Percentiles rank a stretch among this genome's conserved stretches.
These are phyloP conservation scores for Teunomyces funiuensis DNA, from an alignment of 805 yeast species.

Conservation along the genomic window DNA sequence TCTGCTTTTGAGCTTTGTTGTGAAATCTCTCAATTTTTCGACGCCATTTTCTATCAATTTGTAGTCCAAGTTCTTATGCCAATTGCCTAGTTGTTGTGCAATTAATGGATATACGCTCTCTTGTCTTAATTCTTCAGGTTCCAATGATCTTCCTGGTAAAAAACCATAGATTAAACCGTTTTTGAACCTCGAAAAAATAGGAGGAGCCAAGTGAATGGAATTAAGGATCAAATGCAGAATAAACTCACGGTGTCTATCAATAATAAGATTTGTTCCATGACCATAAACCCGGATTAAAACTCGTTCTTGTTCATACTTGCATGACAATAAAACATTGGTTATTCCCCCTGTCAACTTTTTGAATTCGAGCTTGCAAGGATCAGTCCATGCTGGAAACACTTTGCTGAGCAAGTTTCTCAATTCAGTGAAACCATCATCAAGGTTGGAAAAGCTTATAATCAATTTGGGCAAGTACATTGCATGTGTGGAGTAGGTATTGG, in stretches of 20 bases:
- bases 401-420: slow-evolving; percentile 38
- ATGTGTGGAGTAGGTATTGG: slow-evolving; percentile 40
- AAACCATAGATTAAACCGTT: slow-evolving; percentile 75
- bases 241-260: slow-evolving; percentile 72
- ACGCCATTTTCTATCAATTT: slow-evolving; percentile 49
- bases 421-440: slow-evolving; percentile 33
- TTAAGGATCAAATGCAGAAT: slow-evolving; percentile 66
- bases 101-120: slow-evolving; percentile 53
- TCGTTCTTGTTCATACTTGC: slow-evolving; percentile 37
- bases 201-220: slow-evolving; percentile 63
- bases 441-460: slow-evolving; percentile 37
- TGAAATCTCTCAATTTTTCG: slow-evolving; percentile 34
- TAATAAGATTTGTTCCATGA: slow-evolving; percentile 66
- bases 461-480: slow-evolving; percentile 51
- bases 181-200: slow-evolving; percentile 63
- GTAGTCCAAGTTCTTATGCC: slow-evolving; percentile 57
- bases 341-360: slow-evolving; percentile 60
- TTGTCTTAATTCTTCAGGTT: slow-evolving; percentile 52
- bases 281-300: slow-evolving; percentile 73
- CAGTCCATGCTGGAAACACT: slow-evolving; percentile 47
- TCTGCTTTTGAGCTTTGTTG: slow-evolving; percentile 15
- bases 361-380: slow-evolving; percentile 29
- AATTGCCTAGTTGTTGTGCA: slow-evolving; percentile 65
- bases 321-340: slow-evolving; percentile 57
- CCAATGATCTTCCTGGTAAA: slow-evolving; percentile 61